Evolutionary conservation across 208 protist genomes (phyloP), one percentile per base, ranked within the genome.

Genomic region (Acanthamoeba divionensis): DNA sequence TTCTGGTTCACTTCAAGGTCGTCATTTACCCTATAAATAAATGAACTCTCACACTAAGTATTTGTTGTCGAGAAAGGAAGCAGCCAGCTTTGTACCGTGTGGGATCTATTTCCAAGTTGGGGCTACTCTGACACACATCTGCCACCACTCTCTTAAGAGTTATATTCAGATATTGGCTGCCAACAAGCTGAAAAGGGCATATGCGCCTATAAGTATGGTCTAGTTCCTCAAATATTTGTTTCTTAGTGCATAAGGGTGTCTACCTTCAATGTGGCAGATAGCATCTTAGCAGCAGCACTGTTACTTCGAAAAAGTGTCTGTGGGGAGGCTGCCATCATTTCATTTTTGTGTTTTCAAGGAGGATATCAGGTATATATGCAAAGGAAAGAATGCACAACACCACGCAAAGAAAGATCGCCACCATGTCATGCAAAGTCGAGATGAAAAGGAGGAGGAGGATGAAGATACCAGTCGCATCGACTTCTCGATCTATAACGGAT

Each of bases 251-350:
- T n/a, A n/a, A n/a, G n/a, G n/a, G n/a, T n/a, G n/a, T n/a, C n/a
- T n/a, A n/a, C n/a, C n/a, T n/a, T n/a, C n/a, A n/a, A n/a, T n/a
- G 79, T 69, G 38, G 57, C 55, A 12, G 79, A 88, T 41, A 88
- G 31, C n/a, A 93, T 55, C 45, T 93, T 93, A 4, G 89, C 89
- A 7, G 89, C 91, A 3, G 80, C 80, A 3, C 90, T 93, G 85
- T 93, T 93, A 26, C 73, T 90, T 50, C 91, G 62, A 63, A 93
- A 93, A 0, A 93, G 82, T 15, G 91, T 93, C 5, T 83, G 75
- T 26, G 91, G 75, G 29, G 52, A 69, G 33, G 7, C 79, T 88
- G 24, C 24, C n/a, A 24, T 60, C n/a, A 24, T 60, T 60, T 60
- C n/a, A 36, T 21, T 9, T 21, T 9, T 21, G 13, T 69, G 52